Evolutionary conservation across 352 stramenopile species (phyloP), one percentile per base, ranked within the genome.

Genomic region (Globisporangium polare): DNA sequence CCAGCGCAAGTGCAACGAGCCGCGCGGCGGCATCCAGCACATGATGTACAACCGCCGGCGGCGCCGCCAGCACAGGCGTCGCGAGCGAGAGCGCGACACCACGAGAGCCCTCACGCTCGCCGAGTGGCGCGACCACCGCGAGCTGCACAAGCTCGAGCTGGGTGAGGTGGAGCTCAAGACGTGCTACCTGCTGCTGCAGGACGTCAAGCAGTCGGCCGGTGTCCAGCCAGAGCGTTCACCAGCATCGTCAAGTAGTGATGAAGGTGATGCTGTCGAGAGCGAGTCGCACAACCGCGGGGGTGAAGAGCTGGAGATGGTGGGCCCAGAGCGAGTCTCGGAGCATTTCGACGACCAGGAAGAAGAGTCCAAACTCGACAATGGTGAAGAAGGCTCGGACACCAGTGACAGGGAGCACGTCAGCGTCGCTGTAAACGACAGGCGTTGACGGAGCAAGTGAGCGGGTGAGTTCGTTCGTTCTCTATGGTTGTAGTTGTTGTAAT

Each of bases 1-100:
- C 50, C 75, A 83, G 59, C 67, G 71, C 53, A 71, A 66, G 37
- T 75, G 65, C 42, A 62, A 63, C 49, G 75, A 83, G 62, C 59
- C 42, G 33, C 60, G 63, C 20, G 63, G 65, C 20, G 63, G 57
- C 31, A 35, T 65, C 13, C 68, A 70, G 26, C 49, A 51, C 15
- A 58, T 53, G 53, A 45, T 72, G 13, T 56, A 73, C 26, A 58
- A 58, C 45, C 43, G 53, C n/a, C 33, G 29, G 6, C 24, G 15
- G 1, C 45, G 29, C 17, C 51, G 27, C 10, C 53, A 61, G n/a
- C 31, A 20, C 29, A 37, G 29, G 9, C 18, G 47, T 54, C 46
- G 67, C 27, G 62, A 79, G 50, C 69, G 63, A 3, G 67, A 68
- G 17, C 66, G 76, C 20, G 55, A 69, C 45, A 56, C 66, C 3